phyloP scores from a whole-genome alignment of 768 basidiomycete species.

The Auriscalpium orientale region DNA sequence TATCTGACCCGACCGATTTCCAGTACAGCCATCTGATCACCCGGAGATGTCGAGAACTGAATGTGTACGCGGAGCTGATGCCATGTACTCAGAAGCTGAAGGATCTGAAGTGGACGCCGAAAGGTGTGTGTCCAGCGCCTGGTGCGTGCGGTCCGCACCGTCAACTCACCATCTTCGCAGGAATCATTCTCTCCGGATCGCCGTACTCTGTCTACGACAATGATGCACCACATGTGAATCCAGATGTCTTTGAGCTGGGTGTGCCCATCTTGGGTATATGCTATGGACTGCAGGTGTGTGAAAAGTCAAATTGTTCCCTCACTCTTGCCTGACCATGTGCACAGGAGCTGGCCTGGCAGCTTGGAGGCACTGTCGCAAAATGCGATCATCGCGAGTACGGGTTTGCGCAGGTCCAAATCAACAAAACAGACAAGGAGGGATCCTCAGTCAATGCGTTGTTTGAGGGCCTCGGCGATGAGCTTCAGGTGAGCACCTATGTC shows the following conservation, averaged over 20 bases:
- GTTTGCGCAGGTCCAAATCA: conserved; percentile 73
- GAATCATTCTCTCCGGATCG: conserved; percentile 95
- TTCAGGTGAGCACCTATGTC: conserved; percentile 52
- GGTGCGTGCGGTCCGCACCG: neutral
- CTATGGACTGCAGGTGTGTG: conserved; percentile 84
- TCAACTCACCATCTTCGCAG: conserved; percentile 27
- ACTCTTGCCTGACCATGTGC: neutral
- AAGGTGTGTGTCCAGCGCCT: conserved; percentile 38
- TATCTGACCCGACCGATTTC: conserved; percentile 10
- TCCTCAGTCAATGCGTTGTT: conserved; percentile 68
- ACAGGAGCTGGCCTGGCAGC: conserved; percentile 89
- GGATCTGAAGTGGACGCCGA: conserved; percentile 89
- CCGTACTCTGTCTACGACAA: conserved; percentile 96
- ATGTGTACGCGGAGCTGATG: conserved; percentile 95
- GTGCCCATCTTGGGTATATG: conserved; percentile 96
- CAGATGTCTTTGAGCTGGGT: conserved; percentile 77
- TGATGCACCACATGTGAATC: conserved; percentile 91
- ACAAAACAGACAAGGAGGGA: conserved; percentile 45
- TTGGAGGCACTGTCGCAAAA: conserved; percentile 76
- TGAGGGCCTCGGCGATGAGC: conserved; percentile 76
- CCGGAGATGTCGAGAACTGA: conserved; percentile 92
- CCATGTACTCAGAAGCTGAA: conserved; percentile 89
- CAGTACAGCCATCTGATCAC: conserved; percentile 98
- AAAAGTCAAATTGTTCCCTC: neutral
- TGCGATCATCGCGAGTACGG: conserved; percentile 96